phyloP scores from a whole-genome alignment of 1,284 basidiomycete genomes.

The Ganoderma lucidum region DNA sequence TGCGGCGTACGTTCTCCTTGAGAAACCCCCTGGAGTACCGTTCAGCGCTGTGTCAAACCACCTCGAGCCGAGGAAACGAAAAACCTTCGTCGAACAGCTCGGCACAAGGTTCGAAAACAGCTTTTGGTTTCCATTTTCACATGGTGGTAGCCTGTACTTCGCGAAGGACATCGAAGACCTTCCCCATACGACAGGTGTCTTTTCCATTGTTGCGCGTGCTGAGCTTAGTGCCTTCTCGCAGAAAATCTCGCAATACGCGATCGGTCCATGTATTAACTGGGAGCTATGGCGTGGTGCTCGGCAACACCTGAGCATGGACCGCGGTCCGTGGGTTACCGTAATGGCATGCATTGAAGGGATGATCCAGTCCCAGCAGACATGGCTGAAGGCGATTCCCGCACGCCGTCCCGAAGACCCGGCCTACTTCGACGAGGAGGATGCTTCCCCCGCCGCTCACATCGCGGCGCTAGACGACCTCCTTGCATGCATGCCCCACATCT shows the following conservation, averaged over 20 bases:
- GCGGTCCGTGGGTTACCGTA: conserved; percentile 35
- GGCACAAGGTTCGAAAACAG: neutral
- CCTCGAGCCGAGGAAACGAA: neutral
- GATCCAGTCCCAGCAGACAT: neutral
- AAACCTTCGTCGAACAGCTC: neutral
- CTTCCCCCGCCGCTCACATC: neutral
- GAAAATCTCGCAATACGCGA: conserved; percentile 26
- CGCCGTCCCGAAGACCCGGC: neutral
- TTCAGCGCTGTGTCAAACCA: neutral
- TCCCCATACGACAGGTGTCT: neutral
- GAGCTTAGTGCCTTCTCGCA: neutral
- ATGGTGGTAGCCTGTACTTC: neutral
- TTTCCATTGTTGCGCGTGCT: neutral
- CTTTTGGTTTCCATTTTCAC: neutral
- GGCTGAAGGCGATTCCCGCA: neutral
- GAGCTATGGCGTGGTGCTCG: conserved; percentile 39
- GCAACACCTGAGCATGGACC: conserved; percentile 32
- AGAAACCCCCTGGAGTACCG: neutral
- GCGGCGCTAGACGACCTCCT: neutral
- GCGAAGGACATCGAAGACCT: neutral
- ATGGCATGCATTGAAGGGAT: neutral
- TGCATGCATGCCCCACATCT: neutral
- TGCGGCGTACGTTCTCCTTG: neutral
- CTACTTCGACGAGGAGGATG: neutral
- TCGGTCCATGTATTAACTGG: conserved; percentile 38